Base-by-base conservation (phyloP, 768 basidiomycete species). In the Gymnopilus junonius region DNA sequence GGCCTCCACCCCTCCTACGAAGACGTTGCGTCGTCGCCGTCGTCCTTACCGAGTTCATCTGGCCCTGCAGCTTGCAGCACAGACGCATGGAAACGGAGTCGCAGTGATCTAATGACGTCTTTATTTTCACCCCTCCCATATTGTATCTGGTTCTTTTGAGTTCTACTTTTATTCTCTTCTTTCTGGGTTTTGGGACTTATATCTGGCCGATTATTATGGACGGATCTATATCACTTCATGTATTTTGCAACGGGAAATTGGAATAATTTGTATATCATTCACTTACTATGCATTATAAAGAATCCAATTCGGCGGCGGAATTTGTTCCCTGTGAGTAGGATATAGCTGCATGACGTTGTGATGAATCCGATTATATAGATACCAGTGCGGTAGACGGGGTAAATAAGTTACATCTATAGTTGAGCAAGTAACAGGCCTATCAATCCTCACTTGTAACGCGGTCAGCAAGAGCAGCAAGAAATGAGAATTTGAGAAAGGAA, bases 1-100 rank as follows among this genome's bases (percentile, higher is more conserved):
- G 73, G 84, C 85, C n/a, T 8, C 95, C 96, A 0, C 96, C n/a
- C 96, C 3, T 79, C 86, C n/a, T 95, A 95, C 71, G 78, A 51
- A n/a, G 48, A 78, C 39, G 72, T 51, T 34, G 61, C 61, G 20
- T 37, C 62, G 21, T 29, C 65, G 5, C 32, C 29, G 15, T 35
- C 3, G 31, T 20, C 11, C 20, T 46, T 12, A 17, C 35, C n/a
- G 25, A 32, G 45, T 34, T 25, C 31, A 21, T 15, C 55, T 20
- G 43, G 42, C 2, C n/a, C 25, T 32, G 3, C 27, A 21, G n/a
- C 42, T 17, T 58, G n/a, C 31, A 43, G 8, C 40, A 27, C 37
- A 23, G 31, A 21, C 15, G 15, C 54, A 55, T 29, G 54, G 35
- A 25, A 39, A 37, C 17, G 54, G 54, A 25, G 42, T 58, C 2